phyloP scores from a whole-genome alignment of 1,284 basidiomycete genomes.

The Fomitopsis schrenkii region DNA sequence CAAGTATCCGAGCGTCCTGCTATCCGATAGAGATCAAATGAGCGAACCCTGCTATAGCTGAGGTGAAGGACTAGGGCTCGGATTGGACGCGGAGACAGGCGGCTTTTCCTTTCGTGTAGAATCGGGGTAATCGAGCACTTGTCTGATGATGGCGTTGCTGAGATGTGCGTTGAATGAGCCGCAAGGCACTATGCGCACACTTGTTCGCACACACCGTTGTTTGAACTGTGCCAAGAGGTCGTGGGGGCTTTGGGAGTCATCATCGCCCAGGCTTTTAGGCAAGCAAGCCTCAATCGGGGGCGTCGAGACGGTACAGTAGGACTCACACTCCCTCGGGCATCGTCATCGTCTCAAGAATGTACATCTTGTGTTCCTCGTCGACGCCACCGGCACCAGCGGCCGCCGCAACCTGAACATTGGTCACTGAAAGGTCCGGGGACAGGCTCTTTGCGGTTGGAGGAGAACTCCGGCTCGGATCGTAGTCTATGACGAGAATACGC shows the following conservation, averaged over 20 bases:
- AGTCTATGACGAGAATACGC: conserved; percentile 69
- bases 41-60: neutral
- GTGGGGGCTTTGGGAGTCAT: conserved; percentile 44
- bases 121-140: conserved; percentile 48
- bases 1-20: neutral
- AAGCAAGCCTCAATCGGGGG: conserved; percentile 8
- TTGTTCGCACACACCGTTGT: conserved; percentile 42
- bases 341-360: conserved; percentile 60
- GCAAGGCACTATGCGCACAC: neutral
- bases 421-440: conserved; percentile 54
- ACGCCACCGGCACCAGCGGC: conserved; percentile 62
- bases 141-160: conserved; percentile 58
- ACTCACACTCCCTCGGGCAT: conserved; percentile 28
- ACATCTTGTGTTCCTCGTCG: conserved; percentile 60
- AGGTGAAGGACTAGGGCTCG: neutral
- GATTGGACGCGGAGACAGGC: neutral
- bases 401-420: conserved; percentile 57
- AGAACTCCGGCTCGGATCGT: conserved; percentile 37
- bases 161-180: neutral
- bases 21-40: neutral
- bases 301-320: neutral
- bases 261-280: conserved; percentile 20
- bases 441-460: conserved; percentile 54
- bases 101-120: neutral
- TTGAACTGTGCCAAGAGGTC: conserved; percentile 55